A percentile compares a stretch with the other conserved stretches of the same genome.
phyloP scores from a whole-genome alignment of 2,329 filamentous ascomycete species.

The Elsinoe australis region DNA sequence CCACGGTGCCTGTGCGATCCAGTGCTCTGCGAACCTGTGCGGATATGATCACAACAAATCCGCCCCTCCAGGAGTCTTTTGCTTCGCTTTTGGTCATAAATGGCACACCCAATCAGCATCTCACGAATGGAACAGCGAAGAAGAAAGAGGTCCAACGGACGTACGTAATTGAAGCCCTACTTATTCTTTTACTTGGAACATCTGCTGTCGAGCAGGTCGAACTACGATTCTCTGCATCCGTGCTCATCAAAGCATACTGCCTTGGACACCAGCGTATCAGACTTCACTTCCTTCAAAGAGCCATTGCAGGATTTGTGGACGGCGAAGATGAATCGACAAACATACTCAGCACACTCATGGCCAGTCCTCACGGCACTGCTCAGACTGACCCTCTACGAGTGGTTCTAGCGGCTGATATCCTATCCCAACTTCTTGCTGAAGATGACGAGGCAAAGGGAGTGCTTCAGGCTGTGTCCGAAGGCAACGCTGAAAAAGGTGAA shows the following conservation, averaged over 20 bases:
- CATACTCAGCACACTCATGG: slow-evolving; percentile 73
- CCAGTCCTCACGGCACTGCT: slow-evolving; percentile 53
- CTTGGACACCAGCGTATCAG: slow-evolving; percentile 72
- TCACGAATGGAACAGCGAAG: slow-evolving; percentile 47
- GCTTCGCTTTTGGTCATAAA: slow-evolving; percentile 70
- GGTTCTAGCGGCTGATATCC: slow-evolving; percentile 82
- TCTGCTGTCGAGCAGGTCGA: slow-evolving; percentile 63
- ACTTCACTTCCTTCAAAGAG: slow-evolving; percentile 75
- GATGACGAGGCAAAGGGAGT: slow-evolving; percentile 69
- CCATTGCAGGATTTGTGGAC: slow-evolving; percentile 76
- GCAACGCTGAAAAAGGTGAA: slow-evolving; percentile 80
- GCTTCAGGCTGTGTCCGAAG: slow-evolving; percentile 77
- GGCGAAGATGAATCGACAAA: slow-evolving; percentile 72
- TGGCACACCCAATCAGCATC: slow-evolving; percentile 26
- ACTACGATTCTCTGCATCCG: slow-evolving; percentile 73
- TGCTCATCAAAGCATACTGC: slow-evolving; percentile 91
- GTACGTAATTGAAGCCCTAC: slow-evolving; percentile 87
- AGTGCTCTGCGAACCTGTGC: slow-evolving; percentile 82
- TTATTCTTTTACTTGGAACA: slow-evolving; percentile 70
- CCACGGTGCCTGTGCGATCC: slow-evolving; percentile 69
- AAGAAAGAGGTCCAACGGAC: slow-evolving; percentile 36
- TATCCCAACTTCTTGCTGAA: slow-evolving; percentile 78
- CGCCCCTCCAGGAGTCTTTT: slow-evolving; percentile 76
- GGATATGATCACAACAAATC: slow-evolving; percentile 77
- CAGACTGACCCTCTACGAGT: slow-evolving; percentile 72